Conservation (phyloP, 1,139 yeast genomes). For the Scheffersomyces parashehatae region DNA sequence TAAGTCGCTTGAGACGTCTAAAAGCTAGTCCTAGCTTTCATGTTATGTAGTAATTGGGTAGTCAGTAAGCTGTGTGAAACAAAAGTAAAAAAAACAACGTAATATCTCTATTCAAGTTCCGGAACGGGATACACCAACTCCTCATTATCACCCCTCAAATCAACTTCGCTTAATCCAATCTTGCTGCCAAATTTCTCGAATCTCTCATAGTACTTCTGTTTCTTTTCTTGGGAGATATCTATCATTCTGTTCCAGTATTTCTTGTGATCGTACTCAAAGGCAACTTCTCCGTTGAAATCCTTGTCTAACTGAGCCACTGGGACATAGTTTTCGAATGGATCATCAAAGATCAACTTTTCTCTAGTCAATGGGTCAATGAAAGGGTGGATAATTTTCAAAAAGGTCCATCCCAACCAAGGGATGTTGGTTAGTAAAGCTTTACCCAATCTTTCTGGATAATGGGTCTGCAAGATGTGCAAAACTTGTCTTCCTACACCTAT, state of each 20-base stretch:
- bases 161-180: constrained; percentile 82
- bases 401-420: constrained; percentile 91
- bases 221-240: constrained; percentile 57
- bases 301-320: constrained; percentile 79
- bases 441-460: constrained; percentile 94
- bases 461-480: constrained; percentile 84
- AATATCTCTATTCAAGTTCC: background rate
- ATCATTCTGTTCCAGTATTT: constrained; percentile 78
- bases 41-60: too few relatives aligned
- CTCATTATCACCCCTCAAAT: constrained; percentile 62
- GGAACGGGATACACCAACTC: constrained; percentile 29
- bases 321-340: constrained; percentile 81
- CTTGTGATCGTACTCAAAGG: constrained; percentile 78
- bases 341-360: constrained; percentile 87
- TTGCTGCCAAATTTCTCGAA: constrained; percentile 66
- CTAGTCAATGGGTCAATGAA: constrained; percentile 94
- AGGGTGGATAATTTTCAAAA: constrained; percentile 85
- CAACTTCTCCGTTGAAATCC: constrained; percentile 80
- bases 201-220: constrained; percentile 56
- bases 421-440: constrained; percentile 87
- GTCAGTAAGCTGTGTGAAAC: too few relatives aligned
- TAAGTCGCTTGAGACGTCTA: too few relatives aligned
- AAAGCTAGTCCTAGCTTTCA: too few relatives aligned
- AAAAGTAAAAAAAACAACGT: too few relatives aligned
- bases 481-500: constrained; percentile 80